Evolutionary conservation across 495 filamentous ascomycete genomes (phyloP).

Genomic region (Penicillium crystallinum): DNA sequence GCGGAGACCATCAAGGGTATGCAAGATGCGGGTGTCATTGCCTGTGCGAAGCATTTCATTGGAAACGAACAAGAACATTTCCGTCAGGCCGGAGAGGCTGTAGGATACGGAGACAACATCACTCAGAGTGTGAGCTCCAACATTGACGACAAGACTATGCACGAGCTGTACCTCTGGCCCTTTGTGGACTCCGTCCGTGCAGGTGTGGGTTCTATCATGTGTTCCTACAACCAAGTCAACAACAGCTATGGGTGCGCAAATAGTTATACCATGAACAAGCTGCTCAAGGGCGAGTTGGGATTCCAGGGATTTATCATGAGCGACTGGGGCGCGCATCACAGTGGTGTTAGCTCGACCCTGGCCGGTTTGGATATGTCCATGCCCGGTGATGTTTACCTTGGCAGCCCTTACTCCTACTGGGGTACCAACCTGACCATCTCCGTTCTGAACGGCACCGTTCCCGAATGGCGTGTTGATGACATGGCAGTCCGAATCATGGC

Average conservation of each 20-base stretch:
- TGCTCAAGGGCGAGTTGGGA: constrained; percentile 86
- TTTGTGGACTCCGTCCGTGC: constrained; percentile 71
- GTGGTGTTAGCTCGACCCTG: constrained; percentile 68
- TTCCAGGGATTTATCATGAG: constrained; percentile 95
- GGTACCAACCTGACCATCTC: constrained; percentile 81
- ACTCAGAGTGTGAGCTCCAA: constrained; percentile 68
- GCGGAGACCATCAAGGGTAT: constrained; percentile 73
- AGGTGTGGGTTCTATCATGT: constrained; percentile 86
- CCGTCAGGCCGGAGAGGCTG: constrained; percentile 64
- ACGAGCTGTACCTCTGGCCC: constrained; percentile 90
- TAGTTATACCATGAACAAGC: constrained; percentile 69
- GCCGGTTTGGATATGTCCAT: constrained; percentile 94
- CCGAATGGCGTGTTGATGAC: constrained; percentile 87
- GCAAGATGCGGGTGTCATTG: constrained; percentile 75
- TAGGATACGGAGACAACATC: constrained; percentile 59
- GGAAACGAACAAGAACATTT: constrained; percentile 77
- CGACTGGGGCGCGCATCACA: constrained; percentile 85
- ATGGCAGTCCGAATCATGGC: constrained; percentile 92
- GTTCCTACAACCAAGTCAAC: constrained; percentile 84
- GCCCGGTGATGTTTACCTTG: constrained; percentile 81
- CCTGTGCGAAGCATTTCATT: constrained; percentile 79
- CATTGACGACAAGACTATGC: constrained; percentile 89
- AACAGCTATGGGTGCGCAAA: constrained; percentile 66
- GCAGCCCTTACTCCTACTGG: constrained; percentile 71
- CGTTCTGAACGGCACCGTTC: constrained; percentile 85